Evolutionary conservation across 2,329 filamentous ascomycete genomes (phyloP).

Genomic region (Penicillium carneum): DNA sequence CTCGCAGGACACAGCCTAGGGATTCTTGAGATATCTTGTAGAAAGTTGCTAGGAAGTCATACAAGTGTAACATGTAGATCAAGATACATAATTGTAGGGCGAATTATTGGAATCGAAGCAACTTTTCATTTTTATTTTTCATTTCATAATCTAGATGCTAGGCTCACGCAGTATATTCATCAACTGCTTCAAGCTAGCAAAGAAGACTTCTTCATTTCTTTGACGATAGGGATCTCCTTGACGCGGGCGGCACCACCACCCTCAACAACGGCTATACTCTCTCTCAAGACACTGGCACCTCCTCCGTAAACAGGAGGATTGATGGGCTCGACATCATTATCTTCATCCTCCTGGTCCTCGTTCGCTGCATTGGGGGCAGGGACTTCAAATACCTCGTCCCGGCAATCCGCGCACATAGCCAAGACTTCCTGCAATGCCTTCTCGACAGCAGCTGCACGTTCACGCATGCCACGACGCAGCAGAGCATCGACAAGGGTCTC

Average conservation of each 20-base stretch:
- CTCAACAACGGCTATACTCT: constrained; percentile 48
- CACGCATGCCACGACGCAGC: constrained; percentile 81
- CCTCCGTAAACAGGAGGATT: constrained; percentile 28
- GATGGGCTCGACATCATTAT: constrained; percentile 38
- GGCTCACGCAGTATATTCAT: background rate
- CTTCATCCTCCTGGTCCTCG: constrained; percentile 32
- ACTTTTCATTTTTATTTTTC: constrained; percentile 9
- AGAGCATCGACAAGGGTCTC: constrained; percentile 77
- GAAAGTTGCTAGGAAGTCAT: background rate
- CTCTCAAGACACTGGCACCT: constrained; percentile 50
- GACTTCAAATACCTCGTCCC: constrained; percentile 72
- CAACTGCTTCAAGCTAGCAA: constrained; percentile 43
- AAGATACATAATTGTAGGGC: background rate
- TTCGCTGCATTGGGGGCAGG: constrained; percentile 14
- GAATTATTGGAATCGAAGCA: constrained; percentile 1
- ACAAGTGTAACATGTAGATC: constrained; percentile 1
- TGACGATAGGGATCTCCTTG: constrained; percentile 61
- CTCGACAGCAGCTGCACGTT: constrained; percentile 81
- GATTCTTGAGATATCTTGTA: background rate
- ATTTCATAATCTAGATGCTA: constrained; percentile 12
- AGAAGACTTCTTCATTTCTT: constrained; percentile 53
- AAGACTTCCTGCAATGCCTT: constrained; percentile 76
- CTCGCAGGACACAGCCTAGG: background rate
- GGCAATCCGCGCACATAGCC: constrained; percentile 69
- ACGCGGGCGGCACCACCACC: constrained; percentile 44